Conservation (phyloP, 257 asterid species). For the Petunia axillaris region DNA sequence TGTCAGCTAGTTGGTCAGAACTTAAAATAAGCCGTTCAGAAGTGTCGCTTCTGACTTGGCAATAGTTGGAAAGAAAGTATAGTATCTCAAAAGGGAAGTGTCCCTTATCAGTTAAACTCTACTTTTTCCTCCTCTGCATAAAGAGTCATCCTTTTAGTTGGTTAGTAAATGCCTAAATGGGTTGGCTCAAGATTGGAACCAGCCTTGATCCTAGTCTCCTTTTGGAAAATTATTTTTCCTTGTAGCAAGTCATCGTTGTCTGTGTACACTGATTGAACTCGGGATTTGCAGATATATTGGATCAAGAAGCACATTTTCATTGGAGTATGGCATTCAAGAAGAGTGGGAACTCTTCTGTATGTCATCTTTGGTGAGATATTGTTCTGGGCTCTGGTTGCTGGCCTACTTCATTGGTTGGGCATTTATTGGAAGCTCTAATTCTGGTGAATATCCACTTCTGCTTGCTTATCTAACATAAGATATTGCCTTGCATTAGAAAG, state of each 20-base stretch:
- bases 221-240: not conserved
- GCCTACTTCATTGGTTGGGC: slow-evolving; percentile 54
- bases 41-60: not conserved
- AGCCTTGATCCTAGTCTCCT: too few relatives aligned
- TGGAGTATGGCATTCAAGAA: slow-evolving; percentile 64
- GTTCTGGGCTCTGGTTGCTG: slow-evolving; percentile 69
- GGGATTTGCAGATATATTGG: slow-evolving; percentile 55
- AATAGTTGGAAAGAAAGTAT: not conserved
- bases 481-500: not conserved
- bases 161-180: too few relatives aligned
- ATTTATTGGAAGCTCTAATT: slow-evolving; percentile 72
- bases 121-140: too few relatives aligned
- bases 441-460: not conserved
- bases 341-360: slow-evolving; percentile 68
- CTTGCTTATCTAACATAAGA: not conserved
- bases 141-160: too few relatives aligned
- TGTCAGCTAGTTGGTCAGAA: slow-evolving; percentile 1
- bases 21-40: not conserved
- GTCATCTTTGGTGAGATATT: slow-evolving; percentile 72
- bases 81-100: too few relatives aligned
- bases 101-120: too few relatives aligned
- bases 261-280: not conserved
- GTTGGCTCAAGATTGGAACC: too few relatives aligned
- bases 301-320: slow-evolving; percentile 77
- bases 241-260: not conserved